A percentile compares a stretch with the other conserved stretches of the same genome.
Conservation (phyloP, 202 grass and related monocot genomes). For the Saccharum hybrid region DNA sequence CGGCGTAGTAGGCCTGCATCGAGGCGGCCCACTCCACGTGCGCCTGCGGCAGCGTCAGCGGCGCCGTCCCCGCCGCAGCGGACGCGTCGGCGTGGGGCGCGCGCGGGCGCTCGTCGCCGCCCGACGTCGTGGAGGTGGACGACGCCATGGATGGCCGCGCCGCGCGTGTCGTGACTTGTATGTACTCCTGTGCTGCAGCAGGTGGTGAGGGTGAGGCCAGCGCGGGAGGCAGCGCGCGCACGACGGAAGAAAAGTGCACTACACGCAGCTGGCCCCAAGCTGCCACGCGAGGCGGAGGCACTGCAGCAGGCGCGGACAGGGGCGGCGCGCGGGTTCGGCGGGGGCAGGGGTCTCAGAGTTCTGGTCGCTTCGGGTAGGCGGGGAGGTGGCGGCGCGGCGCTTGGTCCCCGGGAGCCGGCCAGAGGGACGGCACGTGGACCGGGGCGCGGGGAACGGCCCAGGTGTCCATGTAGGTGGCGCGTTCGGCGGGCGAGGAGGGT, state of each 20-base stretch:
- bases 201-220: not conserved
- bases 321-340: not conserved
- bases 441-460: not conserved
- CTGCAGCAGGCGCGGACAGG: not conserved
- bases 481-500: not conserved
- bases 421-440: conserved; percentile 50
- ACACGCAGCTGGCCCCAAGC: not conserved
- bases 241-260: not conserved
- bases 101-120: conserved; percentile 20
- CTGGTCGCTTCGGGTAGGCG: conserved; percentile 51
- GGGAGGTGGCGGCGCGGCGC: conserved; percentile 49
- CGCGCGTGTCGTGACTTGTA: not conserved
- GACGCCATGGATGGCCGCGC: conserved; percentile 47
- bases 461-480: too few species aligned
- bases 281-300: not conserved
- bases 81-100: not conserved
- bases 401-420: conserved; percentile 16
- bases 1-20: conserved; percentile 55
- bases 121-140: conserved; percentile 48
- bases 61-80: not conserved
- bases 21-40: conserved; percentile 47
- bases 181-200: not conserved
- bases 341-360: not conserved
- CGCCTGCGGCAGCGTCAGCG: conserved; percentile 2
- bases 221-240: not conserved